Evolutionary conservation across 306 rosid species (phyloP), one percentile per base, ranked within the genome.

Genomic region (Alnus rubra): DNA sequence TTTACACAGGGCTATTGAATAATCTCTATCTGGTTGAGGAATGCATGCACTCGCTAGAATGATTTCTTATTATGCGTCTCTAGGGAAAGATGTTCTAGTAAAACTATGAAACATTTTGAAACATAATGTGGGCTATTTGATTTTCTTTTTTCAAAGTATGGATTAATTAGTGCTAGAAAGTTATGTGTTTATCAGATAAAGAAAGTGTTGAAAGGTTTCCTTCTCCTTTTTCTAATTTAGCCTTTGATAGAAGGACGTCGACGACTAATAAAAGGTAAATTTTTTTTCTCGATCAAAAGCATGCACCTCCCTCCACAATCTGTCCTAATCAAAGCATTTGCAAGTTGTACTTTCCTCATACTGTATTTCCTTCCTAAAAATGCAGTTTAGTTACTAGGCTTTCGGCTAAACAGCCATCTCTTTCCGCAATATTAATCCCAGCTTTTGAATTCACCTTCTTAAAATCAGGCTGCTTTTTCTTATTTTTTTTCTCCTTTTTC

Each of bases 371-470:
- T 79, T 69, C 44, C 51, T 74, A 6, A 67, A 28, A 1, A 75
- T 78, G 73, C 49, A 59, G 18, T 9, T 35, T 5, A 4, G 64
- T 69, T 55, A 63, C 68, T 28, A 83, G 65, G 65, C 86, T 85
- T 82, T 87, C 78, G 79, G 86, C 84, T n/a, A 76, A 78, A 80
- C 23, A 78, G 47, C 44, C 42, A 42, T 76, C 74, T 71, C 76
- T 73, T 64, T 71, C 56, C 73, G 60, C 45, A 19, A 23, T 23
- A 4, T 11, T 75, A 70, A 78, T 82, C 1, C 58, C 50, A 69
- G 67, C 81, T 63, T 79, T 37, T 9, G 9, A 37, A 15, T 69
- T 35, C 44, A 8, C 51, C 31, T 18, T 45, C 65, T 28, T 9
- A 59, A 59, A 59, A 59, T 59, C 12, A 59, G 65, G 37, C 33